A percentile compares a stretch with the other conserved stretches of the same genome.
Evolutionary conservation across 768 basidiomycete species (phyloP).

Genomic region (Amanita rubescens): DNA sequence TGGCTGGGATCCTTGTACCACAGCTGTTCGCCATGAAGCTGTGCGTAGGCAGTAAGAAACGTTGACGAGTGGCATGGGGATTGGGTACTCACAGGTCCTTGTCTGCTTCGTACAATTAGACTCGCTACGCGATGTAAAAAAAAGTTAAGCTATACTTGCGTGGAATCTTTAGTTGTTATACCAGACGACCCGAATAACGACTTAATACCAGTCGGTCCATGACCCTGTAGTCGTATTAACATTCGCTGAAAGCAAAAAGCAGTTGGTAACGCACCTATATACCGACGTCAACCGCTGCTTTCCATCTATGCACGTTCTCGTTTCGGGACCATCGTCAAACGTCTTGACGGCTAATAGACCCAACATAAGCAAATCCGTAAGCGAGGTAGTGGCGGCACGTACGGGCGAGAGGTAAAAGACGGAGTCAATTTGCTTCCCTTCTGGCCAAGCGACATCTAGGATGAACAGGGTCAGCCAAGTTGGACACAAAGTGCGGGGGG

Average conservation of each 20-base stretch:
- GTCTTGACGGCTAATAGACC: constrained; percentile 37
- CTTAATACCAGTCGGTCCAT: constrained; percentile 62
- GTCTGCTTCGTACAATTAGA: constrained; percentile 25
- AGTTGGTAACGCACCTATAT: constrained; percentile 47
- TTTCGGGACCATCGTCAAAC: constrained; percentile 56
- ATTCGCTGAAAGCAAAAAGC: too few relatives aligned
- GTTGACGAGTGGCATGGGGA: constrained; percentile 11
- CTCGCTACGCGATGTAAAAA: constrained; percentile 17
- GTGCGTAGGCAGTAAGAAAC: neutral
- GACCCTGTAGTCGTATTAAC: too few relatives aligned
- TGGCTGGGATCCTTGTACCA: constrained; percentile 37
- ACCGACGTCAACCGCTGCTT: constrained; percentile 79
- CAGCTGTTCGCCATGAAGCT: constrained; percentile 41
- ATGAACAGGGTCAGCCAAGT: neutral
- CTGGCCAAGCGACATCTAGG: constrained; percentile 73
- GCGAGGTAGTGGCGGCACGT: constrained; percentile 10
- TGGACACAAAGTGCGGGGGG: neutral
- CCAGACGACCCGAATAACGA: constrained; percentile 2
- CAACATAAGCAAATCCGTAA: neutral
- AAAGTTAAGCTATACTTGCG: constrained; percentile 28
- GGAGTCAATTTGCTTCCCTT: constrained; percentile 68
- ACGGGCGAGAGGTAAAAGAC: constrained; percentile 70
- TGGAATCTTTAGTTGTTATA: constrained; percentile 37
- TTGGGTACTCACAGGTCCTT: constrained; percentile 27
- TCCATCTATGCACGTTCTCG: constrained; percentile 68